Conservation (phyloP, 176 grass and related monocot species). For the Thalia dealbata region DNA sequence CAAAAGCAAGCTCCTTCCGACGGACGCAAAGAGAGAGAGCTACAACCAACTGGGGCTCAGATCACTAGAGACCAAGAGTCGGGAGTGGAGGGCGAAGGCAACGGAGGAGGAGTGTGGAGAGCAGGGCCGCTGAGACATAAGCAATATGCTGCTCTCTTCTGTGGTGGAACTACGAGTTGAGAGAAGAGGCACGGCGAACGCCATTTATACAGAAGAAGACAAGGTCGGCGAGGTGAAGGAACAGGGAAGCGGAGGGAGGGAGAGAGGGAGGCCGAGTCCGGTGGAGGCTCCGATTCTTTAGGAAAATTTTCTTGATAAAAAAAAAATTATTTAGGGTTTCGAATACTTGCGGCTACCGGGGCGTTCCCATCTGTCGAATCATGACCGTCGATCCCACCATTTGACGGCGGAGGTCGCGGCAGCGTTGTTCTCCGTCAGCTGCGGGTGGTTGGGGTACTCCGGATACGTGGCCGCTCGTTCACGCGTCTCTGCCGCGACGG, state of each 20-base stretch:
- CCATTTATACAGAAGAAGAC: background rate
- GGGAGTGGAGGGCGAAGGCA: background rate
- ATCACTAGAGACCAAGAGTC: constrained; percentile 41
- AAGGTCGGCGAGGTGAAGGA: background rate
- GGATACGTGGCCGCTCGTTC: background rate
- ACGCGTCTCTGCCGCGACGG: background rate
- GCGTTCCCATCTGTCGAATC: background rate
- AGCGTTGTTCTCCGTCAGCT: background rate
- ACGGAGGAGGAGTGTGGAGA: background rate
- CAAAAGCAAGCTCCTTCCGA: too few species aligned
- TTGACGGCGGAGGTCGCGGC: too few species aligned
- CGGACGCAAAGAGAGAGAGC: too few species aligned
- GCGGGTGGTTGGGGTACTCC: background rate
- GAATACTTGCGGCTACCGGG: background rate
- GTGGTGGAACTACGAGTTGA: background rate
- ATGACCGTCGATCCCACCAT: background rate
- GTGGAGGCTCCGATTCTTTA: background rate
- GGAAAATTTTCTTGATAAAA: background rate
- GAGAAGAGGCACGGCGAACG: background rate
- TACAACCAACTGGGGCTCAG: constrained; percentile 37
- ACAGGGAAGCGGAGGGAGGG: background rate
- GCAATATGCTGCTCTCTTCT: background rate
- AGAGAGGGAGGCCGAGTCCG: background rate
- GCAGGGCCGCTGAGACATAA: background rate
- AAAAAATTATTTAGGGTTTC: too few species aligned